Evolutionary conservation across 2,329 filamentous ascomycete genomes (phyloP), one percentile per base, ranked within the genome.

Genomic region (Sclerotinia subarctica): DNA sequence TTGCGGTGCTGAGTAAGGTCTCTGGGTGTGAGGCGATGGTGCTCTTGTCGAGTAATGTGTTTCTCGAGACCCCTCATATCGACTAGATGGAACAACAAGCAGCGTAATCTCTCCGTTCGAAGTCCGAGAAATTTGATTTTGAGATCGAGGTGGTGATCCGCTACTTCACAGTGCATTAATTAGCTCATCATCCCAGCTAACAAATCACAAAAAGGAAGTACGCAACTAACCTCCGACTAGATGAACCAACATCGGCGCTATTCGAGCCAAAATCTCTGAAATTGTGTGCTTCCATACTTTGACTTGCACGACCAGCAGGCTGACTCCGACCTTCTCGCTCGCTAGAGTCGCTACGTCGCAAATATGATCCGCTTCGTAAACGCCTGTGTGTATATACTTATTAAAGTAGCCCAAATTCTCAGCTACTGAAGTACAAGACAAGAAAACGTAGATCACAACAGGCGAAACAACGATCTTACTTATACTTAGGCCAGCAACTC

Each of bases 281-380:
- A n/a, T 38, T 46, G 13, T 67, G 49, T 38, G 62, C 65, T 21
- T 64, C 66, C 66, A 68, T 64, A 38, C 8, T 17, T 17, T 17
- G 17, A 21, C 5, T 51, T 62, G 58, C 15, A 42, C n/a, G 17
- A 15, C n/a, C 6, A 44, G 47, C 21, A 47, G 13, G 13, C 29
- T 62, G 46, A 38, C 29, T 38, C 8, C 6, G 46, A 26, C n/a
- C 7, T 6, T 62, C 15, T 38, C 13, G 26, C 59, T 62, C 46
- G 46, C 57, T 67, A 54, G 57, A 26, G 38, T 42, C 38, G 38
- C 38, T 42, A 42, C 38, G 5, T 42, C 38, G 38, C 46, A 38
- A 19, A 32, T 52, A 35, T 49, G 53, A 60, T 42, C 69, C 64
- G 62, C 69, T 72, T 63, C 69, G 69, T 49, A 70, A 46, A 66